Evolutionary conservation across 345 rosid species (phyloP).

Genomic region (Sonneratia alba): DNA sequence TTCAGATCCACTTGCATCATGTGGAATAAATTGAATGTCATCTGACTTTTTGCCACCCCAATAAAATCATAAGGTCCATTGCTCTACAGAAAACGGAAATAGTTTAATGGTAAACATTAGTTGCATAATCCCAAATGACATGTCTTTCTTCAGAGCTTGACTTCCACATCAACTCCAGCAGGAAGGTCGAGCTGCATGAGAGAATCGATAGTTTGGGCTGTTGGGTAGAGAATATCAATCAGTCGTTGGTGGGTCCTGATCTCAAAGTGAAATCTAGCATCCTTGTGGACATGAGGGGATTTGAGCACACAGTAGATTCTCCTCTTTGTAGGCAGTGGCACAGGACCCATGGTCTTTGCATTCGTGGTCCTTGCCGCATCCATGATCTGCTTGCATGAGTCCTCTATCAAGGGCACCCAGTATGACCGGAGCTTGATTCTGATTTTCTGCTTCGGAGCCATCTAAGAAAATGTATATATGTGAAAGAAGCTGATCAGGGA

Average conservation of each 20-base stretch:
- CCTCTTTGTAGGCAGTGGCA: conserved; percentile 89
- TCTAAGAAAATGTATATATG: conserved; percentile 20
- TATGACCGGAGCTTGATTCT: conserved; percentile 90
- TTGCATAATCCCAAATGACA: not conserved
- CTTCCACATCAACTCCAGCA: conserved; percentile 91
- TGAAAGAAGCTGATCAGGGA: not conserved
- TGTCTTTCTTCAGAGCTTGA: conserved; percentile 59
- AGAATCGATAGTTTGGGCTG: conserved; percentile 93
- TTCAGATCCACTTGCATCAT: not conserved
- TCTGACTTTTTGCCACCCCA: not conserved
- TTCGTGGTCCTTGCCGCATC: conserved; percentile 81
- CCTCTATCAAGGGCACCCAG: conserved; percentile 89
- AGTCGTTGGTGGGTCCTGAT: conserved; percentile 89
- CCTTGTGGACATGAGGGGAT: conserved; percentile 98
- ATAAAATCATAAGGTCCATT: not conserved
- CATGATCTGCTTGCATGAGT: conserved; percentile 94
- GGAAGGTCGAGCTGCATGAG: conserved; percentile 98
- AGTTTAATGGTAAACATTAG: not conserved
- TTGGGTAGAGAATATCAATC: conserved; percentile 86
- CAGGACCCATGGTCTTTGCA: conserved; percentile 94
- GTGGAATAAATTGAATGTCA: not conserved
- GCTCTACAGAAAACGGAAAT: not conserved
- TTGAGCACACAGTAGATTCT: conserved; percentile 86
- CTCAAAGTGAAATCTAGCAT: conserved; percentile 95
- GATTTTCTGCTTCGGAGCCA: conserved; percentile 94